Percentiles rank a stretch among this genome's conserved stretches.
phyloP scores from a whole-genome alignment of 441 rosid species.

The Oxalis stricta region DNA sequence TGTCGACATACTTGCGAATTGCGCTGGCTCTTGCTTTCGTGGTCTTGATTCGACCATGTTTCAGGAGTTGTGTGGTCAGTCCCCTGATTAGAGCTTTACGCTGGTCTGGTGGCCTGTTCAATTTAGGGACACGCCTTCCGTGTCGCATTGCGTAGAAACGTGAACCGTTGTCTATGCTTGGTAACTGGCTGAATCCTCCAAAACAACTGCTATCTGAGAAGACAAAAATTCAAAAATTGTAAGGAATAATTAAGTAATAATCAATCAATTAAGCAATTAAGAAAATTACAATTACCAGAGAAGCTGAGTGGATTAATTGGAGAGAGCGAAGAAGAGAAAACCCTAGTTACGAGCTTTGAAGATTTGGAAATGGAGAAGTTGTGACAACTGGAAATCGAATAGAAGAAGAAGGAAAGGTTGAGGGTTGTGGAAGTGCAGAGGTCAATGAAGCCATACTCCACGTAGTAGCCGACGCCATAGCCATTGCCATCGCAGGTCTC shows the following conservation, averaged over 20 bases:
- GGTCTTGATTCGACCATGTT: conserved; percentile 78
- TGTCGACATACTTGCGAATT: conserved; percentile 73
- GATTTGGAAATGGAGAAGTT: conserved; percentile 13
- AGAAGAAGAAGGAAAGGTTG: conserved; percentile 9
- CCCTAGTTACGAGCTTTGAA: conserved; percentile 14
- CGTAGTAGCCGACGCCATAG: conserved; percentile 11
- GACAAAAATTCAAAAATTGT: neutral
- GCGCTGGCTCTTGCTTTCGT: conserved; percentile 85
- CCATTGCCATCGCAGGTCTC: conserved; percentile 15
- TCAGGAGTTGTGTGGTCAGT: conserved; percentile 83
- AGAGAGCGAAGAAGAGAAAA: conserved; percentile 42
- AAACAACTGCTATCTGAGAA: conserved; percentile 29
- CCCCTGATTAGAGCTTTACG: conserved; percentile 71
- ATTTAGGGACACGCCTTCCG: conserved; percentile 62
- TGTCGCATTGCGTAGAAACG: conserved; percentile 73
- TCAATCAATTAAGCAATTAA: neutral
- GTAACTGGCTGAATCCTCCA: conserved; percentile 33
- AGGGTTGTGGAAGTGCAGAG: conserved; percentile 37
- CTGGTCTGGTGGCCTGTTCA: conserved; percentile 78
- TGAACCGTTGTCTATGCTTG: conserved; percentile 31
- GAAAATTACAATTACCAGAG: conserved; percentile 20
- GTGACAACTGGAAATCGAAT: conserved; percentile 13
- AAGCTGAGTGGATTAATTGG: conserved; percentile 38
- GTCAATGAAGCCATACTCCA: conserved; percentile 57
- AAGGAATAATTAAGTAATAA: neutral